Evolutionary conservation across 768 basidiomycete genomes (phyloP).

Genomic region (Lentinula lateritia): DNA sequence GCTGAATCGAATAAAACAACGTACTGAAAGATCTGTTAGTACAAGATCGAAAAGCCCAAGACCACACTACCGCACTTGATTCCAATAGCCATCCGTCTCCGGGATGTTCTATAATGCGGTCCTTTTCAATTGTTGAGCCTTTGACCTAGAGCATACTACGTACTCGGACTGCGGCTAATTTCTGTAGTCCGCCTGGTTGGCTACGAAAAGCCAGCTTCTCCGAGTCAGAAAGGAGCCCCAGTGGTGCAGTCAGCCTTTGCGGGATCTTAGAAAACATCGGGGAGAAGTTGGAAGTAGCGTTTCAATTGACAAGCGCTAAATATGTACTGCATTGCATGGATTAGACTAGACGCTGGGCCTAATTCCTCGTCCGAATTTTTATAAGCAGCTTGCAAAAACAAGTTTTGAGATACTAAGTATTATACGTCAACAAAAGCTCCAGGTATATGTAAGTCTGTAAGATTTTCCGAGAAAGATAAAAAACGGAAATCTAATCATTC

Average conservation of each 20-base stretch:
- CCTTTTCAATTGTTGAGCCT: constrained; percentile 5
- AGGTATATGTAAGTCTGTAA: background rate
- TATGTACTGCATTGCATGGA: no score
- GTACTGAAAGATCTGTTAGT: constrained; percentile 44
- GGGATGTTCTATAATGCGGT: constrained; percentile 55
- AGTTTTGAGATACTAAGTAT: background rate
- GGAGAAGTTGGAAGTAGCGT: background rate
- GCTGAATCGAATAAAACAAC: constrained; percentile 82
- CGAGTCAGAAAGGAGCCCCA: constrained; percentile 79
- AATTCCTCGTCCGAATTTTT: background rate
- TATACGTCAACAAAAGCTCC: background rate
- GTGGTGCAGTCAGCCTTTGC: constrained; percentile 65
- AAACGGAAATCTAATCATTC: background rate
- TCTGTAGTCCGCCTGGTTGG: constrained; percentile 73
- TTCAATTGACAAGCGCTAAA: no score
- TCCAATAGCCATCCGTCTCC: constrained; percentile 79
- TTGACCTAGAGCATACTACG: constrained; percentile 21
- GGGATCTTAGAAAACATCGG: constrained; percentile 68
- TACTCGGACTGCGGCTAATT: constrained; percentile 70
- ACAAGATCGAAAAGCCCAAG: background rate
- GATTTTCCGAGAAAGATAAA: background rate
- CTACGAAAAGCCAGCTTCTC: constrained; percentile 87
- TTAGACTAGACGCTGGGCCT: background rate
- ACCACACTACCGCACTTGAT: constrained; percentile 54
- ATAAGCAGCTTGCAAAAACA: background rate